Base-by-base conservation (phyloP, 257 asterid genomes). In the Jasminum sambac region DNA sequence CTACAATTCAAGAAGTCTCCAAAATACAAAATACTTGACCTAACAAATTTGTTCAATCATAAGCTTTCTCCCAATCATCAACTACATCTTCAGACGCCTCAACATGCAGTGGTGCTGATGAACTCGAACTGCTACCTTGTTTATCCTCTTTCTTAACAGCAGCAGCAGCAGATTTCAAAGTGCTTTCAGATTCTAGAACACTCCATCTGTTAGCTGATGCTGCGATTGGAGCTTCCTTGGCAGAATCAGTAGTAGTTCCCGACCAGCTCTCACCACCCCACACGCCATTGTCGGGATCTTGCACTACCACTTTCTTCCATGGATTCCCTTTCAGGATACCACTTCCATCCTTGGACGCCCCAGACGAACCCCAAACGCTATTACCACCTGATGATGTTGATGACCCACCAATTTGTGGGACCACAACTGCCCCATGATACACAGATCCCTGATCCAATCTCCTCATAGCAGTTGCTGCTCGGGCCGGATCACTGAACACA, bases 381-480 rank as follows among this genome's bases (percentile, higher is more conserved):
- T 82, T 75, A 41, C 83, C 67, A 42, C 82, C 72, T 2, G 87
- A 70, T 70, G 71, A 70, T 9, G 80, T 66, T 21, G 82, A 66
- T 12, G 84, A 63, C 25, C 80, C 80, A 17, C 83, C 75, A 41
- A 64, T 85, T 12, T 86, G 96, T 46, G 81, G 87, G 76, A 89
- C 75, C 3, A 75, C 80, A 50, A 79, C 84, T 24, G 98, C 99
- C 67, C 99, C 98, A 58, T 84, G 67, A 82, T 91, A 95, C 16
- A 88, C 86, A 6, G 99, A 95, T 23, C 99, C 99, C 69, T 95
- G 97, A 83, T 95, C 99, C 81, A 95, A 74, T 77, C 98, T 89
- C 84, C 99, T 86, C 98, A 89, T 88, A 58, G 99, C 99, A 66
- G 98, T 86, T 34, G 97, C 96, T 23, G 99, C 97, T 48, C 99